These are phyloP conservation scores for Cladosporium sp. DNA, from an alignment of 2,329 filamentous ascomycete species.

Conservation along the genomic window DNA sequence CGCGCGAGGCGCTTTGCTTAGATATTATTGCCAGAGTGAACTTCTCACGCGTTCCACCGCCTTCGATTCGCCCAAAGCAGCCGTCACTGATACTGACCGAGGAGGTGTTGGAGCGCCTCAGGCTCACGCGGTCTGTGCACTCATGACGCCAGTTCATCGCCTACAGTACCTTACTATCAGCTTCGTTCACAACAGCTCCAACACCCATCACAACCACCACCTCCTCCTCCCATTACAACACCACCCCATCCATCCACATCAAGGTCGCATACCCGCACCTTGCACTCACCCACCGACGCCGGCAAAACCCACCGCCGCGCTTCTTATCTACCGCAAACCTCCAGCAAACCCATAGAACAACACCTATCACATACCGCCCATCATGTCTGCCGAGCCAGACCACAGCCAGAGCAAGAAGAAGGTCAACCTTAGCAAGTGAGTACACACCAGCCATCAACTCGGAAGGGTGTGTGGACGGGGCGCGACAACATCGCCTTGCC, in stretches of 20 bases:
- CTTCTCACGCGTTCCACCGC: slow-evolving; percentile 10
- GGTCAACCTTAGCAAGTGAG: slow-evolving; percentile 52
- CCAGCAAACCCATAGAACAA: slow-evolving; percentile 14
- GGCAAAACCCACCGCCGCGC: slow-evolving; percentile 9
- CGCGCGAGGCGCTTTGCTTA: slow-evolving; percentile 9
- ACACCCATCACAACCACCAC: slow-evolving; percentile 14
- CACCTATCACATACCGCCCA: slow-evolving; percentile 22
- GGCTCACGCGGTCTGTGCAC: background rate
- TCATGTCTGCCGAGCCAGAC: slow-evolving; percentile 55
- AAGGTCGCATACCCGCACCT: slow-evolving; percentile 9
- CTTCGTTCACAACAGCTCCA: background rate
- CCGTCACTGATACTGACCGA: background rate
- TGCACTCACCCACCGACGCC: background rate
- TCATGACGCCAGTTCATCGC: background rate
- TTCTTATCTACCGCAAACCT: background rate
- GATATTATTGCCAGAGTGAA: background rate
- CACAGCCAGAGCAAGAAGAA: slow-evolving; percentile 48
- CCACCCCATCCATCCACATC: slow-evolving; percentile 5
- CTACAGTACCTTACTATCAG: background rate
- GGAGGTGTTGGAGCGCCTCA: background rate
- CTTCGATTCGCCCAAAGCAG: slow-evolving; percentile 1
- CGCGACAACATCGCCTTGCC: slow-evolving; percentile 37
- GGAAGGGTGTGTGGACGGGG: background rate
- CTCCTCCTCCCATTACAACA: slow-evolving; percentile 8
- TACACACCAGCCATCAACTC: slow-evolving; percentile 22